Base-by-base conservation (phyloP, 139 green algal genomes). In the Picochlorum sp. region DNA sequence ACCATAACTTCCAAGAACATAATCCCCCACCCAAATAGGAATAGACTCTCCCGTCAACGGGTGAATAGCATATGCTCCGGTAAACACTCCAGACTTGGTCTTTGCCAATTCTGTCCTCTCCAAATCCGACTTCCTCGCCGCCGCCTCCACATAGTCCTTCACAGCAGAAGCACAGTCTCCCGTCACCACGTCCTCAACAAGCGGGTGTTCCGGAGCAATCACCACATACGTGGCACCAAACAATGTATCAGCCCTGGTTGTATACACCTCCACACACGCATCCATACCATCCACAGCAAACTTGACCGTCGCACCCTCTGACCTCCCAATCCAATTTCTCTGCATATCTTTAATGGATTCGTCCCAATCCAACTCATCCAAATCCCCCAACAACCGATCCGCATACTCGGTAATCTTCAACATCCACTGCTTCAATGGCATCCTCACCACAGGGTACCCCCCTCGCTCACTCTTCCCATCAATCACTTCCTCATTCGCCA, bases 391-490 rank as follows among this genome's bases (percentile, higher is more conserved):
- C 72, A 99, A 82, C 34, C 91, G 69, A 74, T 99, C 93, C 4
- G 90, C 93, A 66, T 97, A 98, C 0, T 67, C 77, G 0, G 94
- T 98, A 81, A 99, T 99, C 15, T 77, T 75, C 58, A 99, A 82
- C 91, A 99, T 98, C 94, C 94, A 99, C 79, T 96, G 93, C 69
- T 87, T 90, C 92, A 99, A 96, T 41, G 94, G 89, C 77, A 96
- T 85, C 49, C 92, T 84, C 61, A 95, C 82, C 49, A 99, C 92
- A 0, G 93, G 93, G 69, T 97, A 87, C 10, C 71, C 70, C 1
- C 93, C 93, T 1, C 93, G 71, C 79, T 98, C 93, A 59, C 77
- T 90, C 66, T 91, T 78, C 31, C 91, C 91, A 65, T 91, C 84
- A 60, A 94, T 90, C 13, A 94, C 85, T 80, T 99, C 91, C 79